phyloP scores from a whole-genome alignment of 108 stramenopile genomes.

The Stephanodiscus minutulus region DNA sequence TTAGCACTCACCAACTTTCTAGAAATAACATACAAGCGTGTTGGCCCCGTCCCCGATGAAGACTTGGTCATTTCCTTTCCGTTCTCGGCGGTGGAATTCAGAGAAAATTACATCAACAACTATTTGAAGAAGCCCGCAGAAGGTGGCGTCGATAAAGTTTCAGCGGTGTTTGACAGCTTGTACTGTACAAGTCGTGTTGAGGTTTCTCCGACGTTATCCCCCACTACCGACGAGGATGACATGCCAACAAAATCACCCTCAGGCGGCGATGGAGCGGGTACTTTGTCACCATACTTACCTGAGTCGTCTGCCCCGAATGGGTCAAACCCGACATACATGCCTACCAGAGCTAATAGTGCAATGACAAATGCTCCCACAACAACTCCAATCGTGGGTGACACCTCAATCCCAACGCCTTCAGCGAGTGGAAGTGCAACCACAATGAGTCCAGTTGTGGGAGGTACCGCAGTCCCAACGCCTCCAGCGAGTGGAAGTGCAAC shows the following conservation, averaged over 20 bases:
- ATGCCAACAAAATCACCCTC: neutral
- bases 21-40: constrained; percentile 25
- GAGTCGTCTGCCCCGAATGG: constrained; percentile 8
- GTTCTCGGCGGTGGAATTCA: constrained; percentile 26
- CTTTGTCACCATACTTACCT: neutral
- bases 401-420: neutral
- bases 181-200: constrained; percentile 17
- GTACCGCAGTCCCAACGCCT: too few relatives aligned
- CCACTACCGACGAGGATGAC: neutral
- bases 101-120: constrained; percentile 25
- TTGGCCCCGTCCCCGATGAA: constrained; percentile 10
- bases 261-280: neutral
- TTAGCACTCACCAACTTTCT: constrained; percentile 29
- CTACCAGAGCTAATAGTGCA: too few relatives aligned
- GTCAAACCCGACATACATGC: neutral
- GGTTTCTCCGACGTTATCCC: neutral
- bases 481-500: too few relatives aligned
- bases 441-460: too few relatives aligned
- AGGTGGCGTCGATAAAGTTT: constrained; percentile 1
- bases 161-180: constrained; percentile 26
- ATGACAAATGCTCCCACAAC: too few relatives aligned
- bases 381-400: too few relatives aligned
- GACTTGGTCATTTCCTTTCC: constrained; percentile 34
- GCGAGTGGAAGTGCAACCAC: too few relatives aligned
- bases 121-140: constrained; percentile 30